Evolutionary conservation across 192 early-diverging fungal genomes (phyloP).

Genomic region (Linnemannia hyalina): DNA sequence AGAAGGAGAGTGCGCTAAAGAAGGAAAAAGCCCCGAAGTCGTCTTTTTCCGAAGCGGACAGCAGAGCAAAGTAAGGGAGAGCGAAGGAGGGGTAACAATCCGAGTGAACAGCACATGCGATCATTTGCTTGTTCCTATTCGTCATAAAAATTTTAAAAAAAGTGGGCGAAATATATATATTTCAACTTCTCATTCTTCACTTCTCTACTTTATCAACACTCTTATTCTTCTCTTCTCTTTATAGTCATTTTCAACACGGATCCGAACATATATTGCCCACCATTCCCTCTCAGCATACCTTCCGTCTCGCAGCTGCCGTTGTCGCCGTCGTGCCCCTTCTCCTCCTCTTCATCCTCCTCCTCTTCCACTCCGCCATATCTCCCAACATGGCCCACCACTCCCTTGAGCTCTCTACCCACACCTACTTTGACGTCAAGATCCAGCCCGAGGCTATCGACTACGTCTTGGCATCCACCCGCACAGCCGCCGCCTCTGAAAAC

Average conservation of each 20-base stretch:
- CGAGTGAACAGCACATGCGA: not conserved
- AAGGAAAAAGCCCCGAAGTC: not conserved
- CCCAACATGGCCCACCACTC: constrained; percentile 30
- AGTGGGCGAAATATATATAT: not conserved
- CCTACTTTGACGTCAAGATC: constrained; percentile 46
- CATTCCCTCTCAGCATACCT: constrained; percentile 11
- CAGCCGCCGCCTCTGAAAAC: constrained; percentile 15
- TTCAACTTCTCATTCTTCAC: not conserved
- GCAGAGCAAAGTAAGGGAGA: not conserved
- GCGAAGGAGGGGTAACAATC: not conserved
- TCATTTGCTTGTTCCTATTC: not conserved
- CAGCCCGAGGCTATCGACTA: constrained; percentile 25
- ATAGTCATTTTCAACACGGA: not conserved
- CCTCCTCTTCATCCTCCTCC: not conserved
- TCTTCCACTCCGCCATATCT: not conserved
- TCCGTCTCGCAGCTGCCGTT: constrained; percentile 2
- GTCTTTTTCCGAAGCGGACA: not conserved
- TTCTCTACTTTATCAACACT: not conserved
- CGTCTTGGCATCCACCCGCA: constrained; percentile 29
- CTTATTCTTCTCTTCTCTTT: not conserved
- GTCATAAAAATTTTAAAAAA: not conserved
- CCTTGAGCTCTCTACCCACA: constrained; percentile 6
- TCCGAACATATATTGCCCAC: not conserved
- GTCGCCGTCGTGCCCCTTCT: not conserved
- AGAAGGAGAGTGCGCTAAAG: not conserved